These are phyloP conservation scores for Phascolomyces articulosus DNA, from an alignment of 371 early-diverging fungal genomes.

Conservation along the genomic window DNA sequence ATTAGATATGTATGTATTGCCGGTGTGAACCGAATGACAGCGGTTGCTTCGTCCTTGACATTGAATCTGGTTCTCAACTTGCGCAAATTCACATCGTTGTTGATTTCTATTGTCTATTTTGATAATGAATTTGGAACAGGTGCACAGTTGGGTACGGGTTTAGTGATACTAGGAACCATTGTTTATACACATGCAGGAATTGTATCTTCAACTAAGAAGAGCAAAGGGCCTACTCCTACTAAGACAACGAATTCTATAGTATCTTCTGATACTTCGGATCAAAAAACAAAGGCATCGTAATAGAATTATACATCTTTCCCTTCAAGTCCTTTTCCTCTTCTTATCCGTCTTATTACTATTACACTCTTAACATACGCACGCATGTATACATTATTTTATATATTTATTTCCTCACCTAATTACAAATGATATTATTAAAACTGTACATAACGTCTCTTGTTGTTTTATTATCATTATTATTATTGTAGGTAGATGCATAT, in stretches of 20 bases:
- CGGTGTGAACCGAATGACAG: conserved; percentile 84
- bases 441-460: no score
- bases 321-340: no score
- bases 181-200: conserved; percentile 60
- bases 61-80: conserved; percentile 85
- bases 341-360: no score
- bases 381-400: no score
- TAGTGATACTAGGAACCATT: conserved; percentile 79
- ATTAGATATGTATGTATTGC: conserved; percentile 78
- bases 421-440: no score
- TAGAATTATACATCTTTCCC: no score
- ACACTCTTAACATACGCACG: no score
- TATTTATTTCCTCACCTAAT: no score
- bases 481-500: no score
- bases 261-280: not conserved
- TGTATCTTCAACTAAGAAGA: not conserved
- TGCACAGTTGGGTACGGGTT: conserved; percentile 66
- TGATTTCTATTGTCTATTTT: conserved; percentile 86
- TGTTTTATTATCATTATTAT: no score
- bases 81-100: conserved; percentile 81
- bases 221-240: not conserved
- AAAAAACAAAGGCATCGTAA: no score
- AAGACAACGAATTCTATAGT: not conserved
- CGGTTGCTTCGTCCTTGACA: conserved; percentile 78
- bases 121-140: conserved; percentile 72